Conservation (phyloP, 495 filamentous ascomycete species). For the Tuber brumale region DNA sequence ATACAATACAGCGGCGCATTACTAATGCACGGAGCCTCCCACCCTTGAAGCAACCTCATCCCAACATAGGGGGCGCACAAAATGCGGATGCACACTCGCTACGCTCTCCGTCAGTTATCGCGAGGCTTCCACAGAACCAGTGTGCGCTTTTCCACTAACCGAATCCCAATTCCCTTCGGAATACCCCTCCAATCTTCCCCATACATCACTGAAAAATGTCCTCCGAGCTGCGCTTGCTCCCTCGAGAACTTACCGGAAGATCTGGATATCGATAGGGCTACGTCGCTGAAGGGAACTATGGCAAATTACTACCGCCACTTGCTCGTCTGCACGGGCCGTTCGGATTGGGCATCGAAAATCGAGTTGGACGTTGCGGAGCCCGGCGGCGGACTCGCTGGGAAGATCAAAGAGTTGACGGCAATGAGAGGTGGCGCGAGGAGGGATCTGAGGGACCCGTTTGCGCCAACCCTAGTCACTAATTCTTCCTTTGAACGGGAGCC, state of each 20-base stretch:
- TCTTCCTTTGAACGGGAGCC: constrained; percentile 19
- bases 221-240: constrained; percentile 18
- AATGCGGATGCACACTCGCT: not conserved
- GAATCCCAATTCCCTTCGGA: constrained; percentile 8
- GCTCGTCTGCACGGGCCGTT: constrained; percentile 68
- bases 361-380: constrained; percentile 50
- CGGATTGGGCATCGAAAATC: constrained; percentile 75
- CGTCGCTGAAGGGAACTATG: constrained; percentile 65
- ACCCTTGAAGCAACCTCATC: not conserved
- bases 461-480: constrained; percentile 28
- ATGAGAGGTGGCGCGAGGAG: constrained; percentile 62
- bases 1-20: not conserved
- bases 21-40: not conserved
- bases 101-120: not conserved
- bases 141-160: not conserved
- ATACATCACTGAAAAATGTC: constrained; percentile 18
- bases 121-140: not conserved
- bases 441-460: constrained; percentile 24
- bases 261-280: constrained; percentile 68
- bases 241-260: constrained; percentile 48
- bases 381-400: constrained; percentile 60
- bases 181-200: constrained; percentile 6
- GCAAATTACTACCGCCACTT: constrained; percentile 73
- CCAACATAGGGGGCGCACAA: not conserved
- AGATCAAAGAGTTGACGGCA: constrained; percentile 61